A percentile compares a stretch with the other conserved stretches of the same genome.
Evolutionary conservation across 352 stramenopile genomes (phyloP).

Genomic region (Phytophthora sansomeana): DNA sequence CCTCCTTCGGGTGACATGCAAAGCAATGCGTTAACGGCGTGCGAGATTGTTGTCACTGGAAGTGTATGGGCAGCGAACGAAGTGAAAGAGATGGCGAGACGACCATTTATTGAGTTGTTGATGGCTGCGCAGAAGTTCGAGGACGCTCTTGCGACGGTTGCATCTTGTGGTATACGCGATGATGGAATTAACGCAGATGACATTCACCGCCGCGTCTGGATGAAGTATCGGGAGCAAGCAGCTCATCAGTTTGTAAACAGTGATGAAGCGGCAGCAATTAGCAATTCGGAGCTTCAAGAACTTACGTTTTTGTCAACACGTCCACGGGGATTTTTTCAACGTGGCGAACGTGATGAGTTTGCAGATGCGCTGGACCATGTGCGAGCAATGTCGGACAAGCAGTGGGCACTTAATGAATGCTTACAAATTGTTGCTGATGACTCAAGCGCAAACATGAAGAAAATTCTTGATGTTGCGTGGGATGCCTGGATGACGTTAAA

Average conservation of each 20-base stretch:
- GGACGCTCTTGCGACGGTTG: constrained; percentile 43
- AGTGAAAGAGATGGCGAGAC: constrained; percentile 28
- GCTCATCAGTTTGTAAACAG: constrained; percentile 3
- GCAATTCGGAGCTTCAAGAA: constrained; percentile 1
- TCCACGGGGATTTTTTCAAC: constrained; percentile 16
- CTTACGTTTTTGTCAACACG: constrained; percentile 30
- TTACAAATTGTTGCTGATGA: constrained; percentile 43
- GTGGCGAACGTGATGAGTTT: constrained; percentile 36
- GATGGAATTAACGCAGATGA: constrained; percentile 41
- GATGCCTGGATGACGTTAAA: constrained; percentile 32
- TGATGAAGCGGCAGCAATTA: background rate
- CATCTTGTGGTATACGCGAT: constrained; percentile 16
- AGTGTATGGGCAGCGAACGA: constrained; percentile 23
- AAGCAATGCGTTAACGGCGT: constrained; percentile 10
- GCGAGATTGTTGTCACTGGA: constrained; percentile 27
- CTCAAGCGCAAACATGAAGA: constrained; percentile 65
- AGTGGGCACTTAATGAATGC: constrained; percentile 63
- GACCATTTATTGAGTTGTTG: constrained; percentile 51
- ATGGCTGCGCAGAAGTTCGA: constrained; percentile 46
- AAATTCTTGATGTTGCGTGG: constrained; percentile 57
- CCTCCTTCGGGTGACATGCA: background rate
- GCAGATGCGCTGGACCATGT: constrained; percentile 54
- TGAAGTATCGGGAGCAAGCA: constrained; percentile 41
- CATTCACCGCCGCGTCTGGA: constrained; percentile 65
- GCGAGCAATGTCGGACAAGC: constrained; percentile 46